Conservation (phyloP, 1,139 yeast genomes). For the Pneumocystis canis region DNA sequence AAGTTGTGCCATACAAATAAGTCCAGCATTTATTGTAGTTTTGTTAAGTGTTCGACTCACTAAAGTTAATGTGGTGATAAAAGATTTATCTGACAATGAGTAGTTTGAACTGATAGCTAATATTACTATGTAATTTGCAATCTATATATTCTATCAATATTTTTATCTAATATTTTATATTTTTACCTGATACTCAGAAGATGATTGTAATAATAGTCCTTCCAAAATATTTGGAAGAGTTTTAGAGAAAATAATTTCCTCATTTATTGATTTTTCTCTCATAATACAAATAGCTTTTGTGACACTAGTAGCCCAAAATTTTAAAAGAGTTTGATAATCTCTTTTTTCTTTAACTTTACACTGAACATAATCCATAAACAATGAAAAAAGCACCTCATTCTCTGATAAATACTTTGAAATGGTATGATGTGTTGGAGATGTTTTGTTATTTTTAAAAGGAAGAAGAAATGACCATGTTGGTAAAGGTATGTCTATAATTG, state of each 20-base stretch:
- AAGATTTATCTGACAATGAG: conserved; percentile 48
- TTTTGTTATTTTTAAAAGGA: conserved; percentile 51
- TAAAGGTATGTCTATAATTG: conserved; percentile 44
- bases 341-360: conserved; percentile 33
- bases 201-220: conserved; percentile 21
- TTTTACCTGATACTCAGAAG: conserved; percentile 42
- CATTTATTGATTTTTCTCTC: conserved; percentile 24
- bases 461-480: conserved; percentile 67
- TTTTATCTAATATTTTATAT: not conserved
- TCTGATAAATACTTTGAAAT: conserved; percentile 49
- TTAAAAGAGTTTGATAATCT: conserved; percentile 50
- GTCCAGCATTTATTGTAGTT: conserved; percentile 24
- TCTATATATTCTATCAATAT: conserved; percentile 15
- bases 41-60: conserved; percentile 36
- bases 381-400: conserved; percentile 51
- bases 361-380: conserved; percentile 47
- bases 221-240: conserved; percentile 33
- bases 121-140: conserved; percentile 69
- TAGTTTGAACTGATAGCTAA: conserved; percentile 65
- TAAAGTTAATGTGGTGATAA: conserved; percentile 56
- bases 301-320: conserved; percentile 65
- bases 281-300: conserved; percentile 47
- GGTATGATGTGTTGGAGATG: conserved; percentile 52
- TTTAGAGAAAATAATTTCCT: conserved; percentile 29
- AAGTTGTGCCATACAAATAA: conserved; percentile 28